Conservation (phyloP, 2,329 filamentous ascomycete genomes). For the Emmonsia crescens region DNA sequence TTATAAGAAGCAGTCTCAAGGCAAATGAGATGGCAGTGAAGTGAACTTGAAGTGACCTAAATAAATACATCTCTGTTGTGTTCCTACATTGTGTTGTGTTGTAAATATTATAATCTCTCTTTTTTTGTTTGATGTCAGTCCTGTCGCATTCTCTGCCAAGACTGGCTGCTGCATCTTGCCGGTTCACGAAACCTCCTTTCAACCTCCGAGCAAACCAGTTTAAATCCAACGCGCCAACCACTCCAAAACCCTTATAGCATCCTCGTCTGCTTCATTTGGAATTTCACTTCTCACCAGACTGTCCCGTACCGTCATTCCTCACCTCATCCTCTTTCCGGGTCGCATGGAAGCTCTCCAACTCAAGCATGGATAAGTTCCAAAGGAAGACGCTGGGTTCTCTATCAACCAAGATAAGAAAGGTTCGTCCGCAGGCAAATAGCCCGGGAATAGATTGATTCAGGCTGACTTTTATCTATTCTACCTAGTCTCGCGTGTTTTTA, state of each 20-base stretch:
- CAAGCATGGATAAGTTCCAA: constrained; percentile 29
- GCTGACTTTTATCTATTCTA: constrained; percentile 6
- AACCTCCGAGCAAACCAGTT: no score
- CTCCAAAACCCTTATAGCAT: neutral
- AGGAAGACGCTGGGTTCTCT: constrained; percentile 36
- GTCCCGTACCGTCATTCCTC: neutral
- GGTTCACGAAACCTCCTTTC: neutral
- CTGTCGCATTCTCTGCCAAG: neutral
- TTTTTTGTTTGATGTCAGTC: neutral
- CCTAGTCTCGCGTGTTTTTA: constrained; percentile 75
- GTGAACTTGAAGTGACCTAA: neutral
- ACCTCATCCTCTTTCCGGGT: neutral
- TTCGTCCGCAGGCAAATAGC: constrained; percentile 14
- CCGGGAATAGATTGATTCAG: neutral
- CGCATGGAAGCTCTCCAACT: neutral
- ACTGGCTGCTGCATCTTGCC: neutral
- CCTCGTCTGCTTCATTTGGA: neutral
- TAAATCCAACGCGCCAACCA: neutral
- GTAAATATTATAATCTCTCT: neutral
- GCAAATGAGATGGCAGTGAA: neutral
- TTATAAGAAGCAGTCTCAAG: no score
- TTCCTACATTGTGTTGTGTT: neutral
- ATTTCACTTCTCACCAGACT: neutral
- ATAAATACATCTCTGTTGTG: neutral
- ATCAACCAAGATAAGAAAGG: constrained; percentile 31